Evolutionary conservation across 805 yeast genomes (phyloP).

Genomic region (Wickerhamomyces queroliae): DNA sequence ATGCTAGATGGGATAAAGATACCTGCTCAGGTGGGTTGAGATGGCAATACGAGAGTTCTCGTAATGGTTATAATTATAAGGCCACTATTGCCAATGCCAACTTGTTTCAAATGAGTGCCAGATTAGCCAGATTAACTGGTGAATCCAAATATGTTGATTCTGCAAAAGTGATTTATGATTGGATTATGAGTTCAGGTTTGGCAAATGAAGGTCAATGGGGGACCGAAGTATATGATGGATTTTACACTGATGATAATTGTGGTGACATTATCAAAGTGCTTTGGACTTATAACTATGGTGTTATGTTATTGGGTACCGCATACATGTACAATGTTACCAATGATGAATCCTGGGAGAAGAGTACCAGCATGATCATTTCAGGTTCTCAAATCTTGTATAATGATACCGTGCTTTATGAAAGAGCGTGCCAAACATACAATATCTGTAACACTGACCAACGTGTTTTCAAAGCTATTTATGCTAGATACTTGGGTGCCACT

Average conservation of each 20-base stretch:
- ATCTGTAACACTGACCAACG: conserved; percentile 82
- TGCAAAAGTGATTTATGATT: conserved; percentile 51
- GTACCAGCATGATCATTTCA: conserved; percentile 10
- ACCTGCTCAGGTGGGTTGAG: conserved; percentile 60
- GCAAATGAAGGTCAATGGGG: conserved; percentile 29
- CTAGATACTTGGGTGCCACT: conserved; percentile 70
- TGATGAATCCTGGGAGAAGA: conserved; percentile 49
- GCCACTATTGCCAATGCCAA: conserved; percentile 63
- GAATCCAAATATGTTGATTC: conserved; percentile 44
- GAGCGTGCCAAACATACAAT: conserved; percentile 67
- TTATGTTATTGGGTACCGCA: conserved; percentile 69
- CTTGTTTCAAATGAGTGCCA: conserved; percentile 55
- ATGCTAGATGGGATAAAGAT: conserved; percentile 49
- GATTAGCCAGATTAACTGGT: conserved; percentile 53
- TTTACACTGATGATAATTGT: conserved; percentile 54
- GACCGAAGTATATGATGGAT: conserved; percentile 66
- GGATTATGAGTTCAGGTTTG: conserved; percentile 47
- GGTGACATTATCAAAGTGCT: conserved; percentile 45
- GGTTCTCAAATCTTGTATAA: conserved; percentile 31
- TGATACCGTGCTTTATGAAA: conserved; percentile 62
- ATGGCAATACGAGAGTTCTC: conserved; percentile 64
- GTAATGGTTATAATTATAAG: conserved; percentile 57
- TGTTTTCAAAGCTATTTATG: conserved; percentile 79
- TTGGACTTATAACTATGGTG: conserved; percentile 86
- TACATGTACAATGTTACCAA: conserved; percentile 63